phyloP scores from a whole-genome alignment of 805 yeast species.

The Kodamaea nitidulidarum region DNA sequence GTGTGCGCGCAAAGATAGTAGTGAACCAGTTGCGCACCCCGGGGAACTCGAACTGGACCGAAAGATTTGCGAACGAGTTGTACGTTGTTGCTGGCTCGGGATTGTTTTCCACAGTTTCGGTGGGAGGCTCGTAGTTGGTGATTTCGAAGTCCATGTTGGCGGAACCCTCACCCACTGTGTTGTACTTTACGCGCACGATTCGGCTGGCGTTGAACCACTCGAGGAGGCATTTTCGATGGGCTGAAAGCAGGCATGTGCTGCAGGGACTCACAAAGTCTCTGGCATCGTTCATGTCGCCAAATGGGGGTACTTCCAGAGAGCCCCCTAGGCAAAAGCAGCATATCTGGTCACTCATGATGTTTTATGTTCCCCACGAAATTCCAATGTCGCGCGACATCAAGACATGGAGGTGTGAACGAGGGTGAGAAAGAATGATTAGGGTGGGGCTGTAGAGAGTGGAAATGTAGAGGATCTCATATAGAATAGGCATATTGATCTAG shows the following conservation, averaged over 20 bases:
- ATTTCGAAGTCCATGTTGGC: background rate
- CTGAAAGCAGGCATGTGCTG: constrained; percentile 31
- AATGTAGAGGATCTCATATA: too few relatives aligned
- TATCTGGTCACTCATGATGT: constrained; percentile 15
- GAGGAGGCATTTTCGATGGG: constrained; percentile 36
- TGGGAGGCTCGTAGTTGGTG: background rate
- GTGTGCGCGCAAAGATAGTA: background rate
- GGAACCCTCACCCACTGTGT: constrained; percentile 10
- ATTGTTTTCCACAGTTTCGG: background rate
- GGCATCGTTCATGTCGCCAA: constrained; percentile 33
- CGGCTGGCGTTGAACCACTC: constrained; percentile 41
- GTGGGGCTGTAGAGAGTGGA: too few relatives aligned
- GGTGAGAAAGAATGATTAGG: too few relatives aligned
- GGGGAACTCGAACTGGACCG: constrained; percentile 6
- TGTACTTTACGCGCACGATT: constrained; percentile 20
- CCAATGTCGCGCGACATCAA: constrained; percentile 1
- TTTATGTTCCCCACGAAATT: constrained; percentile 4
- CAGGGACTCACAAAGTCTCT: constrained; percentile 36
- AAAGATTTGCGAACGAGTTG: background rate
- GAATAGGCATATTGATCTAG: too few relatives aligned
- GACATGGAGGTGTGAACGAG: too few relatives aligned
- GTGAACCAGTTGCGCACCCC: constrained; percentile 6
- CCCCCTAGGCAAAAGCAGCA: constrained; percentile 38
- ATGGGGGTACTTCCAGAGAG: constrained; percentile 36
- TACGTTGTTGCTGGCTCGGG: background rate